Percentiles rank a stretch among this genome's conserved stretches.
Conservation (phyloP, 345 rosid genomes). For the Citrus inodora region DNA sequence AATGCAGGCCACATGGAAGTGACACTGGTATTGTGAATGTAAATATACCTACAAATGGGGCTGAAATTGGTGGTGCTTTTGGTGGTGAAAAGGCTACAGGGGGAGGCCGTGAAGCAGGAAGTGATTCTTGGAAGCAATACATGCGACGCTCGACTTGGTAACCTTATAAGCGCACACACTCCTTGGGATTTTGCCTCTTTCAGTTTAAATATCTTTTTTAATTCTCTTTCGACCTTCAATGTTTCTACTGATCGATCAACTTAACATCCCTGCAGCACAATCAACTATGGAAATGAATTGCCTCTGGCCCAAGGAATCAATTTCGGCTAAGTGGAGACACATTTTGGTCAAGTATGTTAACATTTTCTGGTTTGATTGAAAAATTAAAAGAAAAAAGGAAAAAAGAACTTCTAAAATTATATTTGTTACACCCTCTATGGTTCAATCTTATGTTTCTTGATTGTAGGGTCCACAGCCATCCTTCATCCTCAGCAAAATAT, state of each 20-base stretch:
- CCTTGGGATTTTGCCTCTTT: background rate
- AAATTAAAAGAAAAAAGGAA: background rate
- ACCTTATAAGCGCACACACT: background rate
- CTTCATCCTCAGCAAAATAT: background rate
- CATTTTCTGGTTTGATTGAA: background rate
- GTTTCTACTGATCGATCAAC: background rate
- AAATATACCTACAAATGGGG: slow-evolving; percentile 97
- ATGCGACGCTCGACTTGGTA: slow-evolving; percentile 99
- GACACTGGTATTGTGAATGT: slow-evolving; percentile 95
- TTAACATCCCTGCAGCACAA: slow-evolving; percentile 50
- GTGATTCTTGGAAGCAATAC: slow-evolving; percentile 98
- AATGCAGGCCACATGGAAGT: slow-evolving; percentile 81
- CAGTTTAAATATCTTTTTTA: background rate
- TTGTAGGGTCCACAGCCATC: slow-evolving; percentile 7
- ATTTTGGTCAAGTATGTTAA: slow-evolving; percentile 4
- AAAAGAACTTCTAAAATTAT: background rate
- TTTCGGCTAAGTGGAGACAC: slow-evolving; percentile 49
- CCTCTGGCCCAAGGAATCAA: slow-evolving; percentile 98
- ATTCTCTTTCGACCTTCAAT: background rate
- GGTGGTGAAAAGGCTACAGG: slow-evolving; percentile 98
- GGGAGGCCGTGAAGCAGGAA: slow-evolving; percentile 98
- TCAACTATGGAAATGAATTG: slow-evolving; percentile 89
- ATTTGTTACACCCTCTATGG: background rate
- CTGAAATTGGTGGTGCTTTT: slow-evolving; percentile 96
- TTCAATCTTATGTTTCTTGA: background rate